A percentile compares a stretch with the other conserved stretches of the same genome.
Conservation (phyloP, 768 basidiomycete genomes). For the Amyloporia xantha region DNA sequence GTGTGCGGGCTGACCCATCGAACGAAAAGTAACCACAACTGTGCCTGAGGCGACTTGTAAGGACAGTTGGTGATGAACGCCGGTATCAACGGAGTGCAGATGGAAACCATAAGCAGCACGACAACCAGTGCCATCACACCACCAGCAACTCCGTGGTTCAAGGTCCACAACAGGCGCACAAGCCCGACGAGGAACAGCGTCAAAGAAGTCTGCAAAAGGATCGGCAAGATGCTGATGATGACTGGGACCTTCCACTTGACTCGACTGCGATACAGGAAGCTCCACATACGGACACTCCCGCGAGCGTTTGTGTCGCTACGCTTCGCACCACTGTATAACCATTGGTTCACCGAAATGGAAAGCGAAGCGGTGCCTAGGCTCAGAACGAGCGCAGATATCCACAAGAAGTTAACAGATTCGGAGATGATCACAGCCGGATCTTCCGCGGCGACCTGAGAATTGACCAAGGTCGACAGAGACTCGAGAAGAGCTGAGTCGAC, state of each 20-base stretch:
- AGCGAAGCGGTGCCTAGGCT: conserved; percentile 14
- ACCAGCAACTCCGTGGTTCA: neutral
- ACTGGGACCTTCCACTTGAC: neutral
- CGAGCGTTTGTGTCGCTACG: neutral
- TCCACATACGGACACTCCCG: neutral
- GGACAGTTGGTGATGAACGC: conserved; percentile 5
- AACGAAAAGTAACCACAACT: conserved; percentile 4
- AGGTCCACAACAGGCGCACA: neutral
- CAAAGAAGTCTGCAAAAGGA: neutral
- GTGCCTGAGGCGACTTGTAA: conserved; percentile 9
- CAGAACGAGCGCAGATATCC: too few relatives aligned
- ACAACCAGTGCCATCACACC: conserved; percentile 4
- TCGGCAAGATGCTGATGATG: neutral
- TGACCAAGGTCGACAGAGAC: too few relatives aligned
- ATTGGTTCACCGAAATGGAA: conserved; percentile 17
- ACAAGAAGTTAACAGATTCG: too few relatives aligned
- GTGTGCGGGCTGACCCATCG: conserved; percentile 1
- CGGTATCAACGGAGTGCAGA: conserved; percentile 4
- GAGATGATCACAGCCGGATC: too few relatives aligned
- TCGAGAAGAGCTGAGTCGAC: too few relatives aligned
- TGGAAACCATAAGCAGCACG: neutral
- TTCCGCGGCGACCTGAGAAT: too few relatives aligned
- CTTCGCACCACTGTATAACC: conserved; percentile 13
- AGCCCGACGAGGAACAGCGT: neutral
- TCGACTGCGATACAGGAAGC: neutral